phyloP scores from a whole-genome alignment of 108 stramenopile species.

The Aurantiochytrium sp. region DNA sequence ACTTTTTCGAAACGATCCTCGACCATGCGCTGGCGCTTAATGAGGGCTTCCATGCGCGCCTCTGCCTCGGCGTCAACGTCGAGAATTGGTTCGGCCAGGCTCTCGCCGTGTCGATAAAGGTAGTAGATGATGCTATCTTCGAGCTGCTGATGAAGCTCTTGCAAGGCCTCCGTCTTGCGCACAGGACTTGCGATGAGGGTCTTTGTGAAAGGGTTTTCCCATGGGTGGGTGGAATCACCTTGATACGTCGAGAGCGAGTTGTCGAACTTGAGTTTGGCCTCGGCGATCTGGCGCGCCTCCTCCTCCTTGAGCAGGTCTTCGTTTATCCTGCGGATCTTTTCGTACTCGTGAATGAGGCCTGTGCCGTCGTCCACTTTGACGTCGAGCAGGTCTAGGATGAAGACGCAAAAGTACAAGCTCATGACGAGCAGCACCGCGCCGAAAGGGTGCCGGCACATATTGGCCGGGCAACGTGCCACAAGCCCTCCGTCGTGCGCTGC shows the following conservation, averaged over 20 bases:
- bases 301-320: not conserved
- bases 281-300: not conserved
- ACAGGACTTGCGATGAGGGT: not conserved
- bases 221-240: not conserved
- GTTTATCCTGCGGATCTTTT: not conserved
- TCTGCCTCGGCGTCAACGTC: not conserved
- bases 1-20: not conserved
- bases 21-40: not conserved
- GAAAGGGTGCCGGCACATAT: no score
- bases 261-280: not conserved
- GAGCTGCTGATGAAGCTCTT: not conserved
- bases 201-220: not conserved
- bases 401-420: slow-evolving; percentile 5
- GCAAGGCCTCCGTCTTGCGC: not conserved
- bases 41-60: not conserved
- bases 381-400: slow-evolving; percentile 2
- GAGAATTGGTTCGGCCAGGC: not conserved
- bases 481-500: no score
- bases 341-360: not conserved
- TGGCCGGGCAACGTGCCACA: no score
- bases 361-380: slow-evolving; percentile 16
- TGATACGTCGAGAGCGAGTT: not conserved
- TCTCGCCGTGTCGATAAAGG: not conserved
- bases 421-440: not conserved
- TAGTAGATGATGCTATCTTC: slow-evolving; percentile 4